These are phyloP conservation scores for Nemania sp. DNA, from an alignment of 2,329 filamentous ascomycete genomes.

Conservation along the genomic window DNA sequence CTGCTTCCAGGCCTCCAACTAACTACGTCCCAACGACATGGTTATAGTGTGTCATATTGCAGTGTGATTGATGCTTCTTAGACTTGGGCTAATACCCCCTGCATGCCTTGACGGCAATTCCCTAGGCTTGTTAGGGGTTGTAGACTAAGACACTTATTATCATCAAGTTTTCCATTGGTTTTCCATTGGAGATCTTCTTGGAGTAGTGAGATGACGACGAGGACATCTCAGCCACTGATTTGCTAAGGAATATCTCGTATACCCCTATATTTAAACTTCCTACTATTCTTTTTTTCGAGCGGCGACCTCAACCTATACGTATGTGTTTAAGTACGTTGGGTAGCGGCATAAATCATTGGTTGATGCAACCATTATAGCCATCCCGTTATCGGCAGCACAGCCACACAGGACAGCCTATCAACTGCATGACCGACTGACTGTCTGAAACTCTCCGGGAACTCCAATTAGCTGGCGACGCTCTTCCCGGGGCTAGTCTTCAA, in stretches of 20 bases:
- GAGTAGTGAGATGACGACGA: background rate
- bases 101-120: slow-evolving; percentile 1
- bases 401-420: slow-evolving; percentile 6
- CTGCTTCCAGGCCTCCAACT: background rate
- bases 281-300: background rate
- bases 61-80: background rate
- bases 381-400: slow-evolving; percentile 21
- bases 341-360: slow-evolving; percentile 17
- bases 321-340: background rate
- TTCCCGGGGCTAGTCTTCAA: background rate
- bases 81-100: slow-evolving; percentile 8
- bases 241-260: background rate
- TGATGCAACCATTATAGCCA: slow-evolving; percentile 15
- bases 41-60: slow-evolving; percentile 4
- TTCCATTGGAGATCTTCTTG: slow-evolving; percentile 8
- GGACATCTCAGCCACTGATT: slow-evolving; percentile 1
- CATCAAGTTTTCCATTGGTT: background rate
- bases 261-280: slow-evolving; percentile 23
- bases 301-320: background rate
- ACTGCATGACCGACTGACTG: background rate
- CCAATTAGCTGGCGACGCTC: slow-evolving; percentile 10
- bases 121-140: background rate
- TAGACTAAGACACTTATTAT: background rate
- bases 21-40: background rate
- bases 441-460: slow-evolving; percentile 1